phyloP scores from a whole-genome alignment of 108 stramenopile genomes.

The Conticribra guillardii region DNA sequence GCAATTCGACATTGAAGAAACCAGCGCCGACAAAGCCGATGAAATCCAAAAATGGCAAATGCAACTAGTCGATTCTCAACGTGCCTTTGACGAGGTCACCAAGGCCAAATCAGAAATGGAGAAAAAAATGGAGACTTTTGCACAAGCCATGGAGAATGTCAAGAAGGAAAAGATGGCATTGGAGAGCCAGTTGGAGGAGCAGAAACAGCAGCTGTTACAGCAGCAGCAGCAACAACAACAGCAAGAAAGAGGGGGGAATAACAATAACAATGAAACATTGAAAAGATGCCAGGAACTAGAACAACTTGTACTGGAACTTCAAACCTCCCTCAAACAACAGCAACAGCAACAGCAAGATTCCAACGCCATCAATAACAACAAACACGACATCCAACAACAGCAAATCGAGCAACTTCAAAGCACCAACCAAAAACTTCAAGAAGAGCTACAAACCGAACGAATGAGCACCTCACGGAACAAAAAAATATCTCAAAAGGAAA shows the following conservation, averaged over 20 bases:
- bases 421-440: constrained; percentile 14
- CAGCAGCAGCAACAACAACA: constrained; percentile 18
- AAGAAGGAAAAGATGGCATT: constrained; percentile 18
- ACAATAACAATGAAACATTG: constrained; percentile 13
- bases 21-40: constrained; percentile 52
- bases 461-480: constrained; percentile 1
- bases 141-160: constrained; percentile 25
- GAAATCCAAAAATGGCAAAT: constrained; percentile 46
- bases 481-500: constrained; percentile 27
- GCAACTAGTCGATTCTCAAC: constrained; percentile 47
- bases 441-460: constrained; percentile 1
- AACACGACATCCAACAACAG: constrained; percentile 3
- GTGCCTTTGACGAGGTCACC: constrained; percentile 7
- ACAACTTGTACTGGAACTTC: constrained; percentile 18
- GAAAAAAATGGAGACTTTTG: constrained; percentile 9
- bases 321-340: neutral
- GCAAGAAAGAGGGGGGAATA: constrained; percentile 14
- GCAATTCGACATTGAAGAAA: constrained; percentile 70
- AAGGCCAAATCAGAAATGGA: constrained; percentile 13
- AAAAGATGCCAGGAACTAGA: constrained; percentile 36
- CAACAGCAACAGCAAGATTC: too few species aligned
- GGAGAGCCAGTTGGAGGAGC: constrained; percentile 22
- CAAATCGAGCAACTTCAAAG: constrained; percentile 40
- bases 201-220: neutral
- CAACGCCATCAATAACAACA: neutral